Conservation (phyloP, 257 asterid genomes). For the Ocimum tenuiflorum region DNA sequence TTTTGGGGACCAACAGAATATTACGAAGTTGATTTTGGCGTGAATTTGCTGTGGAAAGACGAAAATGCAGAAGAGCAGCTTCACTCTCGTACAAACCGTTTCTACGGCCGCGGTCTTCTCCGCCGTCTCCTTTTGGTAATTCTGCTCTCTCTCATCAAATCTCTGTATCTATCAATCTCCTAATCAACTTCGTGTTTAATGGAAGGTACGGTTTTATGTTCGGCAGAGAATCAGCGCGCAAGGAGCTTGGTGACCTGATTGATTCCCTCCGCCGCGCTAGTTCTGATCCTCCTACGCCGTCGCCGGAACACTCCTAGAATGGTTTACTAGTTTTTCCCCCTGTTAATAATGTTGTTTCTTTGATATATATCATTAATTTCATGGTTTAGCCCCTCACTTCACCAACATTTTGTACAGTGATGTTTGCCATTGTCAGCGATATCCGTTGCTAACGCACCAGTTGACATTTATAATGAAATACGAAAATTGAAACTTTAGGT, state of each 20-base stretch:
- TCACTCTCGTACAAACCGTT: slow-evolving; percentile 66
- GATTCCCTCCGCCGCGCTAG: slow-evolving; percentile 59
- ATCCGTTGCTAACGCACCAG: neutral
- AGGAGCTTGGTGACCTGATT: slow-evolving; percentile 66
- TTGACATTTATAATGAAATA: neutral
- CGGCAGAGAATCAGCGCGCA: slow-evolving; percentile 82
- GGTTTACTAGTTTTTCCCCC: too few species aligned
- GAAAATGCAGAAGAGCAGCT: slow-evolving; percentile 51
- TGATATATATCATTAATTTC: neutral
- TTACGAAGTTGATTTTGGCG: too few species aligned
- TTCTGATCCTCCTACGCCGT: slow-evolving; percentile 30
- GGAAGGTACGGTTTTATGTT: slow-evolving; percentile 89
- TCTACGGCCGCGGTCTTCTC: slow-evolving; percentile 82
- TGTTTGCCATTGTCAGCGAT: neutral
- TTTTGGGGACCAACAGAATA: too few species aligned
- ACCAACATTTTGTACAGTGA: too few species aligned
- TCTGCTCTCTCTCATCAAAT: neutral
- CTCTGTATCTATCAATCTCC: neutral
- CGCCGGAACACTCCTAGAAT: slow-evolving; percentile 28
- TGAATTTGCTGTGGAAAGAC: too few species aligned
- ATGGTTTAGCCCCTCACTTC: slow-evolving; percentile 2
- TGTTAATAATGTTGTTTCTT: too few species aligned
- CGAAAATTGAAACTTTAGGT: neutral
- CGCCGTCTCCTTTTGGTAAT: slow-evolving; percentile 73
- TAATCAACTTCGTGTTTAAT: neutral